Conservation (phyloP, 2,329 filamentous ascomycete species). For the Sporothrix curviconia region DNA sequence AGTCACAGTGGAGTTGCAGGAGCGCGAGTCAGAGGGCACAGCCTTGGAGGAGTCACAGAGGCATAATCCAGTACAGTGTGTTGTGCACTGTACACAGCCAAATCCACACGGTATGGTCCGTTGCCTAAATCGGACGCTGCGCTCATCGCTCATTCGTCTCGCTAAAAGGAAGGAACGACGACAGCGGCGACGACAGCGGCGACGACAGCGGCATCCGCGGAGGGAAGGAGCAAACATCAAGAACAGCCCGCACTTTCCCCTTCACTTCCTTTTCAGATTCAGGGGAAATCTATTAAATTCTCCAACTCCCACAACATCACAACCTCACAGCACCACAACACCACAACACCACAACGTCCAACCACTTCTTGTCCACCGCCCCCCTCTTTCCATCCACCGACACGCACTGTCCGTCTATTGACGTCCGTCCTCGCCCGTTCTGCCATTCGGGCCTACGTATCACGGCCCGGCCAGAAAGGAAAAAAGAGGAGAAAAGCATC, state of each 20-base stretch:
- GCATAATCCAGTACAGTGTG: not conserved
- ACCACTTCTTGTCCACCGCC: not conserved
- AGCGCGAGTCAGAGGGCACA: not conserved
- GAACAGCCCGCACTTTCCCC: not conserved
- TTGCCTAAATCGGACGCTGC: not conserved
- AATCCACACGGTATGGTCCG: not conserved
- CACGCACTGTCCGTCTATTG: too few species aligned
- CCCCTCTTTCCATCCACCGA: not conserved
- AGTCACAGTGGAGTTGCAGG: not conserved
- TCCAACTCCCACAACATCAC: not conserved
- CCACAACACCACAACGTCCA: not conserved
- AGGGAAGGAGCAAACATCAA: not conserved
- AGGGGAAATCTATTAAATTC: not conserved
- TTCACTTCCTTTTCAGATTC: not conserved
- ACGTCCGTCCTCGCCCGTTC: not conserved
- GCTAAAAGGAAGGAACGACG: conserved; percentile 7
- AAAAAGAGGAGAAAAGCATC: not conserved
- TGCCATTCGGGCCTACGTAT: not conserved
- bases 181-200: not conserved
- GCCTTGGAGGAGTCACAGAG: not conserved
- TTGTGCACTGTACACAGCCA: not conserved
- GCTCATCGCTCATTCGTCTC: conserved; percentile 2
- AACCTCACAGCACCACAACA: not conserved
- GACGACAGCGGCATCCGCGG: too few species aligned
- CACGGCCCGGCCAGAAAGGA: not conserved